Evolutionary conservation across 768 basidiomycete species (phyloP).

Genomic region (Mycena vulgaris): DNA sequence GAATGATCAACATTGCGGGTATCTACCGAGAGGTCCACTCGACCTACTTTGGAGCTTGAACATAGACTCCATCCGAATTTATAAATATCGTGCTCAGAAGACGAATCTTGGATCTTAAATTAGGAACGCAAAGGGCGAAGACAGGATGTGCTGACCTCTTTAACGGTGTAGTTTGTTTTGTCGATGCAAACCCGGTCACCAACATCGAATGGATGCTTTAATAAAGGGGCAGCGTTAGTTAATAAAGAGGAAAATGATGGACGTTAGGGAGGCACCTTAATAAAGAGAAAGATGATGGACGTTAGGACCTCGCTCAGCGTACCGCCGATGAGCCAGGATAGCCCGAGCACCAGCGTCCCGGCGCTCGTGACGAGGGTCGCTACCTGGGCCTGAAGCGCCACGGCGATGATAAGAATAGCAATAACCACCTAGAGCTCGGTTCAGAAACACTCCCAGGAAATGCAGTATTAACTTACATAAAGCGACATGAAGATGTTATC

Average conservation of each 20-base stretch:
- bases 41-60: conserved; percentile 77
- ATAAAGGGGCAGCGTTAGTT: too few relatives aligned
- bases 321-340: conserved; percentile 90
- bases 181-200: conserved; percentile 77
- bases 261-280: conserved; percentile 84
- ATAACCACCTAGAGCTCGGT: conserved; percentile 60
- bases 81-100: conserved; percentile 85
- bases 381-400: conserved; percentile 84
- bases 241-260: conserved; percentile 93
- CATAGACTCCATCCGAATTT: conserved; percentile 69
- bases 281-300: conserved; percentile 92
- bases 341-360: conserved; percentile 71
- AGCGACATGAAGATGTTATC: conserved; percentile 91
- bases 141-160: conserved; percentile 59
- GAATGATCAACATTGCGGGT: background rate
- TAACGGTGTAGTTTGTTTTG: conserved; percentile 79
- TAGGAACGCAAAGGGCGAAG: background rate
- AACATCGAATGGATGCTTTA: conserved; percentile 88
- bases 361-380: conserved; percentile 84
- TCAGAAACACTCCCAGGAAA: background rate
- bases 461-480: conserved; percentile 54
- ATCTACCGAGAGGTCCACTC: background rate
- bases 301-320: conserved; percentile 86
- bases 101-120: conserved; percentile 62
- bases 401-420: conserved; percentile 83